Evolutionary conservation across 768 basidiomycete species (phyloP).

Genomic region (Pleurotus eryngii): DNA sequence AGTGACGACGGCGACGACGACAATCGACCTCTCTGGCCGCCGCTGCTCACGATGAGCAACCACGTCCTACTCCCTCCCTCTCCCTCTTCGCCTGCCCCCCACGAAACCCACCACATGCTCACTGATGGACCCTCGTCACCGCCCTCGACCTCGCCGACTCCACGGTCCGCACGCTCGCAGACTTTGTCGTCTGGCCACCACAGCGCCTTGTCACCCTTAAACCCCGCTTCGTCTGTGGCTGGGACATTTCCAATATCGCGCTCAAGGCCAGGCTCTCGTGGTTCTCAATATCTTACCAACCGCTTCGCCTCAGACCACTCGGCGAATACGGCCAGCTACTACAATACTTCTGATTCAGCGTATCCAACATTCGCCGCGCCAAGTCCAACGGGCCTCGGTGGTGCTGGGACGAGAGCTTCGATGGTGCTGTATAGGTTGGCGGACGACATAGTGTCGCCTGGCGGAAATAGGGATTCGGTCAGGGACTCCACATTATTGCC

Average conservation of each 20-base stretch:
- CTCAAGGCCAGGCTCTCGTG: conserved; percentile 36
- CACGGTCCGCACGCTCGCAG: conserved; percentile 12
- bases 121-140: conserved; percentile 12
- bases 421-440: conserved; percentile 70
- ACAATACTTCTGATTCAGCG: neutral
- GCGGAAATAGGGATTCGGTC: conserved; percentile 25
- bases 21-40: neutral
- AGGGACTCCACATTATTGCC: conserved; percentile 14
- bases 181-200: conserved; percentile 22
- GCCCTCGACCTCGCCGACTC: conserved; percentile 25
- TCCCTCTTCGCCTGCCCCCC: conserved; percentile 10
- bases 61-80: conserved; percentile 8
- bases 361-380: neutral
- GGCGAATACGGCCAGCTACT: conserved; percentile 1
- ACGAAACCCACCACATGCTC: conserved; percentile 17
- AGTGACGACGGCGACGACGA: conserved; percentile 2
- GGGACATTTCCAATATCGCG: conserved; percentile 20
- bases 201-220: conserved; percentile 53
- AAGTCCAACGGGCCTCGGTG: conserved; percentile 16
- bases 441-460: conserved; percentile 30
- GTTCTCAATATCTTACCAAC: conserved; percentile 34
- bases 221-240: conserved; percentile 32
- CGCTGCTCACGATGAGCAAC: conserved; percentile 4
- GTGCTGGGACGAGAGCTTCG: conserved; percentile 33
- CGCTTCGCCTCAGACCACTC: conserved; percentile 43